These are phyloP conservation scores for Herpetospermum pedunculosum DNA, from an alignment of 306 rosid genomes.

Conservation along the genomic window DNA sequence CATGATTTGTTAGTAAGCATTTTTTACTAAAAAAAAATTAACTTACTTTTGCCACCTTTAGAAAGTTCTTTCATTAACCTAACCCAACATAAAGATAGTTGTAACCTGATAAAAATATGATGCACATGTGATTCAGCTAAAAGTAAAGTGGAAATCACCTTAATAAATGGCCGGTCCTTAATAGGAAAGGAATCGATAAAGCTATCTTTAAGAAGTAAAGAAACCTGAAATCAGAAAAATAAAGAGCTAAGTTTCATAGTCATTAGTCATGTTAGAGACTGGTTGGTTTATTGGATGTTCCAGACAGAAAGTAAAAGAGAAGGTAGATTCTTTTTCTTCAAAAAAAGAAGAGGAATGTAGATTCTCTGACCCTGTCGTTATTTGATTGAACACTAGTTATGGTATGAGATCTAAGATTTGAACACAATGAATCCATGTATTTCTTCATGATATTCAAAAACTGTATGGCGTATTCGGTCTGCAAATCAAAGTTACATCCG, in stretches of 20 bases:
- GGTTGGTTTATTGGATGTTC: not conserved
- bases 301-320: conserved; percentile 7
- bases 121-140: not conserved
- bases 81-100: not conserved
- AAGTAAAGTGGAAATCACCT: conserved; percentile 35
- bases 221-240: conserved; percentile 57
- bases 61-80: not conserved
- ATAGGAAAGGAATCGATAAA: conserved; percentile 75
- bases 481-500: conserved; percentile 1
- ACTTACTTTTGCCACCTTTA: not conserved
- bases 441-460: conserved; percentile 49
- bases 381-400: conserved; percentile 85
- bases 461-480: conserved; percentile 61
- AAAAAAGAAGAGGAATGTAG: too few relatives aligned
- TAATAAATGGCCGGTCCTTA: conserved; percentile 72
- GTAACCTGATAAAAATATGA: not conserved
- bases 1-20: not conserved
- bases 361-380: conserved; percentile 60
- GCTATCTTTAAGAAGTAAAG: conserved; percentile 90
- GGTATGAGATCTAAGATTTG: conserved; percentile 58
- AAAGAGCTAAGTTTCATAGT: not conserved
- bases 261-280: not conserved
- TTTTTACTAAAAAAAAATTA: not conserved
- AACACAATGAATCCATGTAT: conserved; percentile 80
- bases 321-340: conserved; percentile 4